Percentiles rank a stretch among this genome's conserved stretches.
Conservation (phyloP, 805 yeast species). For the Cyberlindnera euphorbiiphila region DNA sequence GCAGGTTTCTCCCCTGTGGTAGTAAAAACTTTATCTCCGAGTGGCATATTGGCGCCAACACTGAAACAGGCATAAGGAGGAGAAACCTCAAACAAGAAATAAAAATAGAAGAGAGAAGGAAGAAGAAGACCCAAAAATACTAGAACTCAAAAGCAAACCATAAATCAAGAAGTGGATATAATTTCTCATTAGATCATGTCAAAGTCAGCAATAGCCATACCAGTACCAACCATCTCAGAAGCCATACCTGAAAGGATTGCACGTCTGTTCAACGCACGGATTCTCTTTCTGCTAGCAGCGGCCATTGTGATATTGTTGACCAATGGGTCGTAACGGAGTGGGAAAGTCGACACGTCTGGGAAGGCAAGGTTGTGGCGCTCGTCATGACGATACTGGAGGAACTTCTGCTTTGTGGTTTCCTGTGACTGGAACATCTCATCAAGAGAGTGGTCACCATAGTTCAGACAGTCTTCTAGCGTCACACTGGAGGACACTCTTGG, state of each 20-base stretch:
- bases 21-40: too few species aligned
- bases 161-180: too few species aligned
- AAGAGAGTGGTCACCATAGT: slow-evolving; percentile 9
- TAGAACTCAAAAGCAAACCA: slow-evolving; percentile 1
- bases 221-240: slow-evolving; percentile 31
- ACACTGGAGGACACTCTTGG: background rate
- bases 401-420: slow-evolving; percentile 15
- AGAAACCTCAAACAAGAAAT: slow-evolving; percentile 1
- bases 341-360: slow-evolving; percentile 29
- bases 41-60: too few species aligned
- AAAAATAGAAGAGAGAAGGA: background rate
- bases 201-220: slow-evolving; percentile 26
- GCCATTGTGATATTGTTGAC: slow-evolving; percentile 7
- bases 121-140: slow-evolving; percentile 1
- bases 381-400: slow-evolving; percentile 28
- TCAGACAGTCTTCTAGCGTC: slow-evolving; percentile 21
- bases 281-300: slow-evolving; percentile 4
- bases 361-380: slow-evolving; percentile 30
- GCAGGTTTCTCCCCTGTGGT: too few species aligned
- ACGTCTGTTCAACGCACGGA: slow-evolving; percentile 29
- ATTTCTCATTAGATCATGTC: slow-evolving; percentile 14
- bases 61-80: too few species aligned
- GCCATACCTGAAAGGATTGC: slow-evolving; percentile 28
- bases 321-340: slow-evolving; percentile 26
- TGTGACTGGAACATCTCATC: slow-evolving; percentile 3